Evolutionary conservation across 2,329 filamentous ascomycete genomes (phyloP), one percentile per base, ranked within the genome.

Genomic region (Neophaeococcomyces mojaviensis): DNA sequence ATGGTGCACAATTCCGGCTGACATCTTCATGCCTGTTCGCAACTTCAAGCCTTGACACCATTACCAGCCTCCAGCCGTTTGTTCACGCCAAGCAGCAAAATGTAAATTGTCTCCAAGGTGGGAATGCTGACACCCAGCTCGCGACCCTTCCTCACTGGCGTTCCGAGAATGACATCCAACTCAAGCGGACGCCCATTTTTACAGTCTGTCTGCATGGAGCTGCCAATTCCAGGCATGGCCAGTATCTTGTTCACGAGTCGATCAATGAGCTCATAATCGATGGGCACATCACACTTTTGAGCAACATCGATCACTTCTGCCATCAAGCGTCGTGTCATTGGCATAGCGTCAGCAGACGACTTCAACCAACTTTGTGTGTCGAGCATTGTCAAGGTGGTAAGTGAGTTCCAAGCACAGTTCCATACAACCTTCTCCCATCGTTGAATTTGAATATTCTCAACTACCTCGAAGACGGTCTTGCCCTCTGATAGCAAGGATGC

Each of bases 81-180:
- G 32, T 57, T 49, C n/a, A 57, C 45, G 2, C 51, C 55, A 20
- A 50, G 31, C 38, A 55, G 31, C 45, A 57, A 40, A 12, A 49
- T 52, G 34, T 66, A 66, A 7, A 71, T 51, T 16, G 64, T 61
- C 51, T 65, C 66, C 51, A 71, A 48, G 15, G 59, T 62, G 1
- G 68, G 68, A 2, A 64, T 64, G n/a, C 58, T 49, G 18, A 71
- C 60, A 0, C 62, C 62, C 12, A 67, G 52, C 44, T 70, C 65
- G 37, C 55, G 60, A 1, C 66, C 64, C 51, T 64, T 69, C 42
- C 53, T 55, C 47, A 67, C 62, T 3, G 67, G 65, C 36, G 61
- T 65, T 0, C 69, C 70, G 19, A 73, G 49, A 20, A 73, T 72
- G 1, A 71, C 67, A 44, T 72, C 68, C n/a, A 71, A 61, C 52